These are phyloP conservation scores for Boletellus ananas DNA, from an alignment of 768 basidiomycete genomes.

Conservation along the genomic window DNA sequence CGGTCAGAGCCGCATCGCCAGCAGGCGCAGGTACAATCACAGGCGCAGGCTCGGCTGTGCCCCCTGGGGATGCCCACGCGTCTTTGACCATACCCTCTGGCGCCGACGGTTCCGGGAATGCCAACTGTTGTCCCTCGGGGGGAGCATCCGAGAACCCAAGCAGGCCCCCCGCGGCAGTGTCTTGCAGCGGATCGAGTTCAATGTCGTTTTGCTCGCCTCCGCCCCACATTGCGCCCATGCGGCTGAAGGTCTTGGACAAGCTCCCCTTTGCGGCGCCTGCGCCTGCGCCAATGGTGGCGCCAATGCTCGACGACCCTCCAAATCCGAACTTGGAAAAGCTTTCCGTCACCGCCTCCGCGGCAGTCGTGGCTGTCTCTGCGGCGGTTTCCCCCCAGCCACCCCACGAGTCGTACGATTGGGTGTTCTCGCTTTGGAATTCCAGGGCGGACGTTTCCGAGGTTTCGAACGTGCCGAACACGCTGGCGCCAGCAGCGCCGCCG, in stretches of 20 bases:
- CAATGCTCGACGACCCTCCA: background rate
- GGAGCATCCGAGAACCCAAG: background rate
- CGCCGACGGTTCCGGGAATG: background rate
- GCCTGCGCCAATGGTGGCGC: no score
- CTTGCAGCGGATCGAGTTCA: background rate
- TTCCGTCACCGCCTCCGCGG: no score
- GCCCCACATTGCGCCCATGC: background rate
- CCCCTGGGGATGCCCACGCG: background rate
- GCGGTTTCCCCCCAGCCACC: background rate
- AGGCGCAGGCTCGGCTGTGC: background rate
- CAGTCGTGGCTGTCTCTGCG: no score
- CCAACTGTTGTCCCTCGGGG: background rate
- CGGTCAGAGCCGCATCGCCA: background rate
- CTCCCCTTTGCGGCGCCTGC: background rate
- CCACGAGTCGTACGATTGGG: background rate
- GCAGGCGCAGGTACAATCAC: background rate
- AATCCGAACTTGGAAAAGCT: background rate
- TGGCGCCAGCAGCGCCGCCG: background rate
- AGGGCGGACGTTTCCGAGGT: background rate
- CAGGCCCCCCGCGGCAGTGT: no score
- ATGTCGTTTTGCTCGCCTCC: background rate
- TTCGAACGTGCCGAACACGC: background rate
- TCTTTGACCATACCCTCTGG: background rate
- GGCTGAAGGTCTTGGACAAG: background rate
- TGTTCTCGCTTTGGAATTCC: background rate